Evolutionary conservation across 2,329 filamentous ascomycete genomes (phyloP), one percentile per base, ranked within the genome.

Genomic region (Paradendryphiella salina): DNA sequence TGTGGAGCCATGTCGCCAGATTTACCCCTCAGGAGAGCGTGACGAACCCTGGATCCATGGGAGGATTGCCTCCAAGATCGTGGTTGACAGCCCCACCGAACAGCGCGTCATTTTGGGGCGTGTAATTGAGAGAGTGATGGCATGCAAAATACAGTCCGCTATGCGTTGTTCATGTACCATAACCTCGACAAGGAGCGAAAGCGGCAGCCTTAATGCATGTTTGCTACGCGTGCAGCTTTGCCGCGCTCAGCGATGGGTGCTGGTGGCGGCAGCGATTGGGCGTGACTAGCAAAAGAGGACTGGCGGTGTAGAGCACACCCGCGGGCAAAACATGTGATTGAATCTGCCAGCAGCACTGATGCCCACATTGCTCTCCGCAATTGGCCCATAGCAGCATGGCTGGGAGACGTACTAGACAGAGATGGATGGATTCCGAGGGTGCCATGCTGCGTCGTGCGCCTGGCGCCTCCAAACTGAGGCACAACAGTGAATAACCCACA

Each of bases 151-250:
- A 45, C 39, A 46, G 56, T 55, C 56, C 57, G 61, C 46, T 52
- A 44, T 65, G 63, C 60, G 63, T 61, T 65, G 63, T 64, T 46
- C 39, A 52, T 44, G 55, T 59, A 39, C 52, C 52, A 54, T 54
- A 40, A 33, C 39, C 44, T 54, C 47, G 46, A 51, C 28, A 40
- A 21, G 9, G 40, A 50, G 54, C 44, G 13, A 54, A 54, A 53
- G 50, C 49, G 54, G 58, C 56, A 54, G 54, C 45, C 53, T 46
- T 52, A 34, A 58, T 40, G 58, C 53, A 60, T 53, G 60, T 58
- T 52, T 61, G 43, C 50, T 46, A 48, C 52, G 43, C 36, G 50
- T 56, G 54, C 59, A 56, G 54, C 48, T 42, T 34, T 63, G 59
- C 53, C 53, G 62, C 56, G 50, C 45, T 55, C 38, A 54, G 57